phyloP scores from a whole-genome alignment of 306 rosid genomes.

The Ormosia emarginata region DNA sequence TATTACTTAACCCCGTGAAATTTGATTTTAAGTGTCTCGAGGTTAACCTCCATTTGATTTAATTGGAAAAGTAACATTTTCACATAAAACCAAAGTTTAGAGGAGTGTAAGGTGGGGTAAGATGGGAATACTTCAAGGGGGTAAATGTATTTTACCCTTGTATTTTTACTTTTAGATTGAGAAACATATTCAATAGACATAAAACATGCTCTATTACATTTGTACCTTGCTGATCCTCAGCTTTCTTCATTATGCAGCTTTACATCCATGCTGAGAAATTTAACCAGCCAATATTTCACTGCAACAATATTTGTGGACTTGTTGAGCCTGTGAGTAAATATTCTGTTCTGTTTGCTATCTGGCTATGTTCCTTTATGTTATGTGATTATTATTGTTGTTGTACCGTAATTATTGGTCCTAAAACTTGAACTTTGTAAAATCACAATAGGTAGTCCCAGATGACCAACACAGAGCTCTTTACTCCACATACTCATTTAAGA shows the following conservation, averaged over 20 bases:
- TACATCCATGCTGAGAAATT: constrained; percentile 75
- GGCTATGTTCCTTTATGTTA: neutral
- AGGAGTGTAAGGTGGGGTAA: neutral
- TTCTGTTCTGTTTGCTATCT: neutral
- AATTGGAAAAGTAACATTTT: neutral
- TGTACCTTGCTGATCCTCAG: neutral
- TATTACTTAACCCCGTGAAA: neutral
- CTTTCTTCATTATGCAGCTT: constrained; percentile 55
- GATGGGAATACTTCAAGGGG: neutral
- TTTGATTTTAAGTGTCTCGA: neutral
- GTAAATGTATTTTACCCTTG: neutral
- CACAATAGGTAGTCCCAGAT: constrained; percentile 74
- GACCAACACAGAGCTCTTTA: constrained; percentile 75
- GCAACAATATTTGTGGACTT: constrained; percentile 91
- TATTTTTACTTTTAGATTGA: neutral
- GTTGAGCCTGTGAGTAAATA: constrained; percentile 85
- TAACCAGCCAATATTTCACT: constrained; percentile 92
- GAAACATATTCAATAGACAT: neutral
- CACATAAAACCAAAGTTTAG: neutral
- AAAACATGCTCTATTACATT: neutral
- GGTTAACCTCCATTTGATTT: neutral
- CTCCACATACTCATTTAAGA: constrained; percentile 83
- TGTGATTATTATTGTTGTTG: neutral
- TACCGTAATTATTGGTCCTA: neutral
- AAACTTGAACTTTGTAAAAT: neutral